Evolutionary conservation across 1,284 basidiomycete genomes (phyloP).

Genomic region (Apiotrichum brassicae): DNA sequence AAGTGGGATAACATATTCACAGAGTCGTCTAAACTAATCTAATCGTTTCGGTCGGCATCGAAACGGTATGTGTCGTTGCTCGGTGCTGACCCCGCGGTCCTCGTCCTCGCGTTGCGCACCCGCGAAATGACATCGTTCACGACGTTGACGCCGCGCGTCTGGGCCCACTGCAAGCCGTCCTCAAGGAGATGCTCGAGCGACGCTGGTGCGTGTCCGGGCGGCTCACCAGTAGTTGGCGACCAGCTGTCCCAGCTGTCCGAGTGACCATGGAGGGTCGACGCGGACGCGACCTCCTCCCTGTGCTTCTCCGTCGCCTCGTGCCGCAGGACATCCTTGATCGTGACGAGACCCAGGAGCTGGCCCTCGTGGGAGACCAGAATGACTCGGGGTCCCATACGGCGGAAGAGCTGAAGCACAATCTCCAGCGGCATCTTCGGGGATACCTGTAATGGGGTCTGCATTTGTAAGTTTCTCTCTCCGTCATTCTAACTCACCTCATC

Average conservation of each 20-base stretch:
- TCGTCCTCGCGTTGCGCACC: conserved; percentile 5
- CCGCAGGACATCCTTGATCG: conserved; percentile 89
- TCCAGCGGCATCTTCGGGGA: conserved; percentile 89
- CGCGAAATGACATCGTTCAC: conserved; percentile 17
- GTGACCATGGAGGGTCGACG: not conserved
- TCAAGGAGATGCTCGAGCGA: conserved; percentile 16
- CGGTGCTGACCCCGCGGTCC: too few relatives aligned
- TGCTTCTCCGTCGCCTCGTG: conserved; percentile 57
- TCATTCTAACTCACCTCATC: conserved; percentile 60
- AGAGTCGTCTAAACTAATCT: not conserved
- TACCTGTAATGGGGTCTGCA: conserved; percentile 81
- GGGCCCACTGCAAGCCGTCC: conserved; percentile 15
- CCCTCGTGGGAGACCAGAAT: conserved; percentile 87
- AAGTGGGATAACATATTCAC: too few relatives aligned
- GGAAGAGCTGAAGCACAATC: conserved; percentile 93
- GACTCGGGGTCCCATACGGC: conserved; percentile 89
- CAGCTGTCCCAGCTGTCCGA: conserved; percentile 2
- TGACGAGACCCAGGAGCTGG: conserved; percentile 75
- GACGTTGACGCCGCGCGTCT: conserved; percentile 12
- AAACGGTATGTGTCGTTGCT: not conserved
- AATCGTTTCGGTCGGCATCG: not conserved
- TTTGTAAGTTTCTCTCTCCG: not conserved
- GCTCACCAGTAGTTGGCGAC: not conserved
- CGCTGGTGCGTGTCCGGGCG: not conserved
- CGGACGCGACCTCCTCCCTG: conserved; percentile 9